These are phyloP conservation scores for Aspergillus calidoustus DNA, from an alignment of 2,329 filamentous ascomycete species.

Conservation along the genomic window DNA sequence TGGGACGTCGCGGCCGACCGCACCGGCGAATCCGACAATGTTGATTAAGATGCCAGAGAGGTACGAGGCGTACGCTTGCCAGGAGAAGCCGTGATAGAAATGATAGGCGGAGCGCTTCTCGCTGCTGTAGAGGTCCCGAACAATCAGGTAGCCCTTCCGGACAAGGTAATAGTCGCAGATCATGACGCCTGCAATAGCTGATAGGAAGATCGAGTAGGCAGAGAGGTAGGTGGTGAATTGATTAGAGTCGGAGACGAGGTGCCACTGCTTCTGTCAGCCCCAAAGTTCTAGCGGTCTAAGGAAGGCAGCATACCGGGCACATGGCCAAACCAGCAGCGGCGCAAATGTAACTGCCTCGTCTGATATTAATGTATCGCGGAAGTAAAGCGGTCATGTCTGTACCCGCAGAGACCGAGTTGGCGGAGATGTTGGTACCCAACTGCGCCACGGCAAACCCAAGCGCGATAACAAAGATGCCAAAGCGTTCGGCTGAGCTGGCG, in stretches of 20 bases:
- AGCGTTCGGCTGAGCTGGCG: slow-evolving; percentile 69
- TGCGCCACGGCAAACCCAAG: slow-evolving; percentile 76
- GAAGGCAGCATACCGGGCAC: slow-evolving; percentile 64
- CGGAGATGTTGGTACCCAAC: slow-evolving; percentile 84
- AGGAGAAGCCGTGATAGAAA: slow-evolving; percentile 74
- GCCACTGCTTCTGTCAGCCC: slow-evolving; percentile 49
- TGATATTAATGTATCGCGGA: slow-evolving; percentile 81
- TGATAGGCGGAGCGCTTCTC: slow-evolving; percentile 68
- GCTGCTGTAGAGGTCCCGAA: slow-evolving; percentile 78
- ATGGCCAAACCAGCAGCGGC: slow-evolving; percentile 79
- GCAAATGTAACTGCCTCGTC: slow-evolving; percentile 85
- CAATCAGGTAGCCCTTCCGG: slow-evolving; percentile 77
- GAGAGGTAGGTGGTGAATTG: slow-evolving; percentile 91
- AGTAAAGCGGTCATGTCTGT: slow-evolving; percentile 82
- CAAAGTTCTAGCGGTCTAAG: background rate
- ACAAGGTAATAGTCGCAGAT: slow-evolving; percentile 86
- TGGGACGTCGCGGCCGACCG: slow-evolving; percentile 73
- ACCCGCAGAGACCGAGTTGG: slow-evolving; percentile 82
- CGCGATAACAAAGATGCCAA: slow-evolving; percentile 76
- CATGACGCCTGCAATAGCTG: slow-evolving; percentile 90
- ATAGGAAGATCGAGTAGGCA: slow-evolving; percentile 92
- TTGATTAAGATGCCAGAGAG: slow-evolving; percentile 85
- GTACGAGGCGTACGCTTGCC: slow-evolving; percentile 83
- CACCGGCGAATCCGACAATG: slow-evolving; percentile 87
- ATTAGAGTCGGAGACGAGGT: slow-evolving; percentile 74